phyloP scores from a whole-genome alignment of 176 grass and related monocot species.

The Cocos nucifera region DNA sequence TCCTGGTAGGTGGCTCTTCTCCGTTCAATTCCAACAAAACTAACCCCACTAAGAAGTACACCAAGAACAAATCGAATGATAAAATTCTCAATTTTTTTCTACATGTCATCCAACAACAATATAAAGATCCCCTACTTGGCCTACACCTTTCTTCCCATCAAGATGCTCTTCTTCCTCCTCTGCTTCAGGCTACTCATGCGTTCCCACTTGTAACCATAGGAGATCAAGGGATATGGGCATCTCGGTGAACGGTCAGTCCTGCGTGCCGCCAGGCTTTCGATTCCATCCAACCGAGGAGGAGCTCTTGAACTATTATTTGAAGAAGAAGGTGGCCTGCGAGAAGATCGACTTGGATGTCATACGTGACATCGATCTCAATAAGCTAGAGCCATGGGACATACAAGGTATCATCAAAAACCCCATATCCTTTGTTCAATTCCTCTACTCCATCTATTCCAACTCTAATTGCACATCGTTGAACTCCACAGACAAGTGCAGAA shows the following conservation, averaged over 20 bases:
- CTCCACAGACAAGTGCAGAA: constrained; percentile 49
- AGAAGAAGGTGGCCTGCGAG: constrained; percentile 71
- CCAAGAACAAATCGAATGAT: no score
- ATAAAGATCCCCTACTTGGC: no score
- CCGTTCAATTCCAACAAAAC: constrained; percentile 47
- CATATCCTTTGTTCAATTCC: neutral
- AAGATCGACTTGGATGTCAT: constrained; percentile 85
- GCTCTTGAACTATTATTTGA: constrained; percentile 79
- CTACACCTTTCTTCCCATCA: no score
- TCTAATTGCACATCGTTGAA: neutral
- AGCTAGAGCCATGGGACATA: constrained; percentile 97
- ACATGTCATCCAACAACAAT: no score
- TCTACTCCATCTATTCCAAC: neutral
- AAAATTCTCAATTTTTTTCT: no score
- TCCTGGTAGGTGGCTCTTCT: constrained; percentile 74
- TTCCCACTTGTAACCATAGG: no score
- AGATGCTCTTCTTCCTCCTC: no score
- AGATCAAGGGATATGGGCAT: constrained; percentile 47
- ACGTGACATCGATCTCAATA: constrained; percentile 81
- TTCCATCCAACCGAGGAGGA: constrained; percentile 96
- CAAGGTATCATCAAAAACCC: constrained; percentile 32
- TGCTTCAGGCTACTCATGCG: no score
- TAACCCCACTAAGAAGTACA: constrained; percentile 39
- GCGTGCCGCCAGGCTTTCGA: constrained; percentile 83
- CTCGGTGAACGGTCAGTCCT: constrained; percentile 73